Evolutionary conservation across 2,329 filamentous ascomycete genomes (phyloP).

Genomic region (Dactylellina cionopaga): DNA sequence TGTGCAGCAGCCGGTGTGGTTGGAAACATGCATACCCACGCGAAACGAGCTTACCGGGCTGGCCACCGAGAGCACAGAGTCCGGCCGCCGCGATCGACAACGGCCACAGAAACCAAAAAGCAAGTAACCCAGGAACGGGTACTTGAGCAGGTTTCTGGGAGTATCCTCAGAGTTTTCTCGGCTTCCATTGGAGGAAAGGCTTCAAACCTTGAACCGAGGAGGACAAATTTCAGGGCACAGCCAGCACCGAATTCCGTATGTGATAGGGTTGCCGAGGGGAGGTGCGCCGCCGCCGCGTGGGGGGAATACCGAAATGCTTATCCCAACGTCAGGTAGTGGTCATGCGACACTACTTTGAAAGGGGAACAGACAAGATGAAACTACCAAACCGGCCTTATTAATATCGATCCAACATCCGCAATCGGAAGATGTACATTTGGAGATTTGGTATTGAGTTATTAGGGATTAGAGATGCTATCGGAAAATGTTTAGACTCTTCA

Average conservation of each 20-base stretch:
- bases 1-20: background rate
- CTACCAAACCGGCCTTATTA: background rate
- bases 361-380: background rate
- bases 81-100: background rate
- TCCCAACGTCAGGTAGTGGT: background rate
- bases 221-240: background rate
- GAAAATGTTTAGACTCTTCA: too few relatives aligned
- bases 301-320: conserved; percentile 6
- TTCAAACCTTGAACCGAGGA: too few relatives aligned
- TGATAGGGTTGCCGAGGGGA: background rate
- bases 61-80: background rate
- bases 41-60: background rate
- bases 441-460: too few relatives aligned
- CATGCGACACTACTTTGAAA: conserved; percentile 1
- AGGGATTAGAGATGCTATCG: too few relatives aligned
- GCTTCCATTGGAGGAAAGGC: too few relatives aligned
- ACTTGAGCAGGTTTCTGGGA: too few relatives aligned
- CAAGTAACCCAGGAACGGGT: too few relatives aligned
- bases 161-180: too few relatives aligned
- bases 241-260: too few relatives aligned
- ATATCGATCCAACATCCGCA: background rate
- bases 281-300: background rate
- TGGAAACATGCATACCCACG: background rate
- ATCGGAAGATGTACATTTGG: background rate
- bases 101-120: too few relatives aligned